These are phyloP conservation scores for Gentiana macrophylla DNA, from an alignment of 257 asterid genomes.

Conservation along the genomic window DNA sequence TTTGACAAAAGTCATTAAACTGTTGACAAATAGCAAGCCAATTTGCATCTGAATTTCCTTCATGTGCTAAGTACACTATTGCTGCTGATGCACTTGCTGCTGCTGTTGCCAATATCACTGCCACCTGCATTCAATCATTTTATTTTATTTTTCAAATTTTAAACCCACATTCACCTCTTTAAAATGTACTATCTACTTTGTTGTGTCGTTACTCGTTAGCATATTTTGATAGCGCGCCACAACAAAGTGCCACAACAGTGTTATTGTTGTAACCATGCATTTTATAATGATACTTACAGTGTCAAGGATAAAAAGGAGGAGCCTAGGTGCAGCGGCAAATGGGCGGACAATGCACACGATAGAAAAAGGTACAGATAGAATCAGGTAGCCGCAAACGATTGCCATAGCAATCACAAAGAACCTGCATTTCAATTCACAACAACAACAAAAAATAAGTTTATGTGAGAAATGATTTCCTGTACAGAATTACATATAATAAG, in stretches of 20 bases:
- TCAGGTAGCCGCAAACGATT: conserved; percentile 47
- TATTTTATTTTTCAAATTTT: no score
- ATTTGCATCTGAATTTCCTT: conserved; percentile 47
- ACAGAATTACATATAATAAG: neutral
- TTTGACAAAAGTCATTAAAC: conserved; percentile 44
- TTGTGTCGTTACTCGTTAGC: no score
- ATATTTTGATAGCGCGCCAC: no score
- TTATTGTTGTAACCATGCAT: no score
- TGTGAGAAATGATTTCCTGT: no score
- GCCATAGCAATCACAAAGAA: conserved; percentile 57
- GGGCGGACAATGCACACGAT: conserved; percentile 45
- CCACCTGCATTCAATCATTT: conserved; percentile 25
- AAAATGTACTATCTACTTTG: no score
- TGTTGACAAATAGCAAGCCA: conserved; percentile 69
- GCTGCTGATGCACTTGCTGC: conserved; percentile 60
- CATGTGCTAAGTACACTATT: conserved; percentile 63
- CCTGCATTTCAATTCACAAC: conserved; percentile 21
- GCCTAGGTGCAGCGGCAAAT: conserved; percentile 23
- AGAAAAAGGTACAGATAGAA: conserved; percentile 64
- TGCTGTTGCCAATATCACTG: conserved; percentile 38
- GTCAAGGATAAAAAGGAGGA: conserved; percentile 32
- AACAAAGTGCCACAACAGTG: no score
- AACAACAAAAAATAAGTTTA: neutral
- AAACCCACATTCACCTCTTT: no score
- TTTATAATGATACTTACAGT: conserved; percentile 24